Evolutionary conservation across 805 yeast species (phyloP).

Genomic region (Pichia ethanolica): DNA sequence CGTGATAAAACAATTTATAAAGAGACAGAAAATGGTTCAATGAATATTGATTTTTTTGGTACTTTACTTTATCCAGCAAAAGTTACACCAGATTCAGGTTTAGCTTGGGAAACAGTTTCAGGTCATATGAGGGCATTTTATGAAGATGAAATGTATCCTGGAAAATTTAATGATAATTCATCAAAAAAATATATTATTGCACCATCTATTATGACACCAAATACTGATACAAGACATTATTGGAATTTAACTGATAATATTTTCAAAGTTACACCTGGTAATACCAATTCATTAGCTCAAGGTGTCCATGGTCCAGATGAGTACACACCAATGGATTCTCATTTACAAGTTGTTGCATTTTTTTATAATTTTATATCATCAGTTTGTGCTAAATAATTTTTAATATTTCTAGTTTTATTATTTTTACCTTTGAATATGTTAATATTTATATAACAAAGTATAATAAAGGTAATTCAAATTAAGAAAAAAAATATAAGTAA

Average conservation of each 20-base stretch:
- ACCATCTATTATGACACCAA: slow-evolving; percentile 58
- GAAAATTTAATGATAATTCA: slow-evolving; percentile 9
- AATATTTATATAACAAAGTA: no score
- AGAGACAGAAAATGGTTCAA: slow-evolving; percentile 18
- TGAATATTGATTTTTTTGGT: slow-evolving; percentile 15
- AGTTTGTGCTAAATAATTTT: background rate
- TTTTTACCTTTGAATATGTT: no score
- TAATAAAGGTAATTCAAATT: no score
- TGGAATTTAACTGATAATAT: slow-evolving; percentile 57
- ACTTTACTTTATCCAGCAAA: slow-evolving; percentile 33
- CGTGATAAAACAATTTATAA: slow-evolving; percentile 26
- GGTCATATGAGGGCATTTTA: slow-evolving; percentile 57
- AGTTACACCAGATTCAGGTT: slow-evolving; percentile 34
- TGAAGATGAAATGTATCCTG: slow-evolving; percentile 40
- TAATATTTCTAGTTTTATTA: background rate
- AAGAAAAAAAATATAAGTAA: no score
- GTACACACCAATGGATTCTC: slow-evolving; percentile 44
- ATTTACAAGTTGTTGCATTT: slow-evolving; percentile 46
- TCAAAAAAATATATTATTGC: slow-evolving; percentile 33
- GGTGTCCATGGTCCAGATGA: slow-evolving; percentile 62
- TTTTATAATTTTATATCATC: slow-evolving; percentile 13
- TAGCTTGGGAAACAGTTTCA: slow-evolving; percentile 47
- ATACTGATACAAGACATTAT: slow-evolving; percentile 63
- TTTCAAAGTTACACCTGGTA: slow-evolving; percentile 51
- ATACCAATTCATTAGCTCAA: slow-evolving; percentile 24